These are phyloP conservation scores for Solanum clarkiae DNA, from an alignment of 257 asterid species.

Conservation along the genomic window DNA sequence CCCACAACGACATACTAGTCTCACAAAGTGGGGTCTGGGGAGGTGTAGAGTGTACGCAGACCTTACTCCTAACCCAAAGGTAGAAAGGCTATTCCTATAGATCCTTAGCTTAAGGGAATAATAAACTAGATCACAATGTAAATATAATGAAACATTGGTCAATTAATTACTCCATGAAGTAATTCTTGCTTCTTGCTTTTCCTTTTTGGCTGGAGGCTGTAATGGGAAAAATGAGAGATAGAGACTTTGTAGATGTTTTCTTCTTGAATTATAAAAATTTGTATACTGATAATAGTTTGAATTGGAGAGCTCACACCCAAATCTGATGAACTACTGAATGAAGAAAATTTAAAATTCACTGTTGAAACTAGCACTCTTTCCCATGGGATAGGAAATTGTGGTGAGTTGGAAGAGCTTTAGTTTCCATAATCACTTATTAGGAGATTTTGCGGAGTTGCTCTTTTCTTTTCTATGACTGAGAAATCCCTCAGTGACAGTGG, in stretches of 20 bases:
- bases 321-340: background rate
- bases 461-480: background rate
- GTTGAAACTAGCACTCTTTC: background rate
- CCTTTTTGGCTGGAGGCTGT: background rate
- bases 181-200: background rate
- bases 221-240: background rate
- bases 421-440: background rate
- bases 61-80: background rate
- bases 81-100: background rate
- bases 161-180: background rate
- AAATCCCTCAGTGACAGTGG: background rate
- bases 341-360: background rate
- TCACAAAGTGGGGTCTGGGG: background rate
- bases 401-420: background rate
- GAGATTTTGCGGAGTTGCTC: background rate
- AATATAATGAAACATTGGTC: background rate
- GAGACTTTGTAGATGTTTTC: background rate
- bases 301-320: background rate
- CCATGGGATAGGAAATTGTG: background rate
- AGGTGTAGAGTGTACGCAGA: background rate
- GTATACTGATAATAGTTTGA: background rate
- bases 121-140: background rate
- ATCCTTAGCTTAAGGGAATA: background rate
- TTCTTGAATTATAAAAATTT: background rate
- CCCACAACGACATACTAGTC: background rate